Percentiles rank a stretch among this genome's conserved stretches.
Evolutionary conservation across 371 early-diverging fungal species (phyloP).

Genomic region (Mortierella sp.): DNA sequence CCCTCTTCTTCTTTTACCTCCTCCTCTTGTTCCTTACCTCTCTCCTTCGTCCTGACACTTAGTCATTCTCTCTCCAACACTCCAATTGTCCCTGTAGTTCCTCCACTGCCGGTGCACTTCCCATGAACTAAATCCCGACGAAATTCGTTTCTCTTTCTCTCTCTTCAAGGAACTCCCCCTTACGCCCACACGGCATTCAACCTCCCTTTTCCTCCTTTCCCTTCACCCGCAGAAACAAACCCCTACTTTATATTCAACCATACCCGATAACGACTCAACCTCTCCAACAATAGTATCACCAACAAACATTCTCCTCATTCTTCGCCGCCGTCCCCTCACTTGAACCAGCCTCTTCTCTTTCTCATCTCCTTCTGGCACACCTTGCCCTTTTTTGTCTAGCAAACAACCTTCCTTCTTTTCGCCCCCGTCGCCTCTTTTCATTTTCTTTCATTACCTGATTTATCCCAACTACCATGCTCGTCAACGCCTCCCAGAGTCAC

Average conservation of each 20-base stretch:
- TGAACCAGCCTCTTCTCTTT: not conserved
- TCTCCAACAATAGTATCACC: not conserved
- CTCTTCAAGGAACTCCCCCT: conserved; percentile 39
- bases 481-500: conserved; percentile 47
- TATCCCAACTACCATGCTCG: conserved; percentile 34
- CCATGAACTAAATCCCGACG: conserved; percentile 38
- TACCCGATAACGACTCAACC: not conserved
- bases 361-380: not conserved
- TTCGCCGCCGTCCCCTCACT: not conserved
- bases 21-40: not conserved
- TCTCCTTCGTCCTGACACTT: not conserved
- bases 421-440: not conserved
- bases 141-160: conserved; percentile 5
- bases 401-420: not conserved
- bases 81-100: conserved; percentile 17
- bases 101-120: conserved; percentile 25
- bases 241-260: not conserved
- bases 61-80: not conserved
- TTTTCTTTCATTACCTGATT: not conserved
- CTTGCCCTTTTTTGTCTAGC: not conserved
- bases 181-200: conserved; percentile 56
- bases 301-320: not conserved
- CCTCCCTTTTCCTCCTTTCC: not conserved
- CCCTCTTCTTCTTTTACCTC: not conserved
- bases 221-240: not conserved